Evolutionary conservation across 768 basidiomycete genomes (phyloP), one percentile per base, ranked within the genome.

Genomic region (Mycena crocata): DNA sequence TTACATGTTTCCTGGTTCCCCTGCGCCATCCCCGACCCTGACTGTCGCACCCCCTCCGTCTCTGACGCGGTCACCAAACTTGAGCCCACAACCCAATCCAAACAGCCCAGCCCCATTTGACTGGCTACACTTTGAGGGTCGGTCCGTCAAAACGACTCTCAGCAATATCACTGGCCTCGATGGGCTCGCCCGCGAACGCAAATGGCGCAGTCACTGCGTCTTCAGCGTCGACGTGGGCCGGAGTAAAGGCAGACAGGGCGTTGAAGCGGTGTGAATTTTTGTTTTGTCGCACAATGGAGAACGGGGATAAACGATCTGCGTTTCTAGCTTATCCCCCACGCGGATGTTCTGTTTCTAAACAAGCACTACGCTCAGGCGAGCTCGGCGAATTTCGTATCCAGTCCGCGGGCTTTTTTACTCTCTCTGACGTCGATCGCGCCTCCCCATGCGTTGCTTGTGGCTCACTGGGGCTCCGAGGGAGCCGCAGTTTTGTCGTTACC

Each of bases 91-190:
- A 56, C 65, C 66, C 14, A 88, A 83, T 61, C 82, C 84, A 10
- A 84, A 86, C 66, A 90, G 87, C 52, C 90, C 90, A 0, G 92
- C 93, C 0, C 94, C 93, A 0, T 92, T 95, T 57, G 92, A 95
- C 69, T 94, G 93, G 92, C 78, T 95, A 8, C 93, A 95, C 72
- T 92, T 95, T 65, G 93, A 95, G 71, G 93, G 93, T 5, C 82
- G 93, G 3, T 90, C 87, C 0, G 89, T 92, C 34, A 93, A 91
- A 76, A 93, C 91, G 13, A 95, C 93, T 5, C 77, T 93, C 30
- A 89, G 83, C 70, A 95, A 95, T 73, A 87, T 95, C 32, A 83
- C 87, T 32, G 94, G 93, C 7, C 70, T 95, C 46, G 93, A 95
- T 69, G 91, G 93, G 13, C 86, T 95, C 35, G 93, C 93, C 6